Evolutionary conservation across 2,329 filamentous ascomycete species (phyloP), one percentile per base, ranked within the genome.

Genomic region (Rhinocladiella similis): DNA sequence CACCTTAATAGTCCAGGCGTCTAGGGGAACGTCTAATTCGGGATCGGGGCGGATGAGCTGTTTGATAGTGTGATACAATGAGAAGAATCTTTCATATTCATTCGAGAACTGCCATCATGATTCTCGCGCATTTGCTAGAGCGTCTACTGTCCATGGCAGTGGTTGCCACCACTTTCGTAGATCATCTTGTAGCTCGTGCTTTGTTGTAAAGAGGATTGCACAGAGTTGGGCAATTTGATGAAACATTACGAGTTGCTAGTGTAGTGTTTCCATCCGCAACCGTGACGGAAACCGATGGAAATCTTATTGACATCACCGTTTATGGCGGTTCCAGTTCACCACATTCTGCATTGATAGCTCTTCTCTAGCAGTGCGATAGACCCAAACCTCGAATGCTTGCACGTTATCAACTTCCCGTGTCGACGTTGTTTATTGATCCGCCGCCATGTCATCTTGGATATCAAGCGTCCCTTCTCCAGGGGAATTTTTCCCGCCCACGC

Each of bases 401-500:
- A 7, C 16, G 38, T 20, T 41, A 19, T 43, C 12, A 18, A 22
- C 10, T 19, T 43, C 29, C 29, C 29, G 3, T 33, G 10, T 33
- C 10, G 10, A 12, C 29, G 29, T 12, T 33, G 6, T 33, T 33
- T 12, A 33, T 33, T 33, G 29, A 33, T 33, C 38, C 18, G 27
- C 35, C 22, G 47, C 38, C 16, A 68, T 66, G 67, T 53, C 61
- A 25, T 51, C 50, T 5, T 53, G 59, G 42, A 50, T 62, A 14
- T 54, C 59, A n/a, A 59, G 61, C 36, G 27, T 73, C 16, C 67
- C 68, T 4, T 58, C 70, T 1, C 39, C 64, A 7, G 16, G 39
- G 4, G 69, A 74, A 33, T 71, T 77, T 62, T 68, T 71, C 43
- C 70, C 66, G 20, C 71, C 70, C 4, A 72, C 73, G 2, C 74